Base-by-base conservation (phyloP, 768 basidiomycete genomes). In the Tremella yokohamensis region DNA sequence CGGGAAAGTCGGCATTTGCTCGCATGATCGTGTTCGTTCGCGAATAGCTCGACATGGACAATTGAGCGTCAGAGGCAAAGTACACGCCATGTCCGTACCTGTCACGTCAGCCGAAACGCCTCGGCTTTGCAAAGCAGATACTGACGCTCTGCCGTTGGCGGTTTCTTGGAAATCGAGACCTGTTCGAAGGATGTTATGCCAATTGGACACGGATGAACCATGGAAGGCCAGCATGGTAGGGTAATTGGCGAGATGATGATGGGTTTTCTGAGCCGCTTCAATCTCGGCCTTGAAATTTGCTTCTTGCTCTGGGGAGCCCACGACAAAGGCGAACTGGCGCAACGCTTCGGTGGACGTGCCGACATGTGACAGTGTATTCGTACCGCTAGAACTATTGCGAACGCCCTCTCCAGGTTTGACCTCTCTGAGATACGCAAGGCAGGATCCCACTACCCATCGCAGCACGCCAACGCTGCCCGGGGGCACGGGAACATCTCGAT, bases 71-170 rank as follows among this genome's bases (percentile, higher is more conserved):
- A 11, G 49, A 9, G 12, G 68, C 68, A 40, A 69, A 69, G 54
- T 69, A 69, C 4, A 69, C 68, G 0, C 68, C 68, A 34, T 69
- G 25, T 3, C 68, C 68, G 40, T 65, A 65, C 25, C 60, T 60
- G 57, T 68, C 6, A 16, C 42, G 26, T 62, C 29, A 61, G 29
- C 24, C 12, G 6, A 6, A 0, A n/a, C n/a, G 12, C 38, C 22
- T 19, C 25, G 13, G 18, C 2, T 22, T 9, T n/a, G 26, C 2
- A 18, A 18, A 13, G 11, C 9, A 8, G 20, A 26, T 24, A 19
- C 63, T 56, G 22, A 65, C 66, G 48, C 68, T 52, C 4, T 20
- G n/a, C 42, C 68, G 53, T 60, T 60, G 8, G 54, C 60, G 18
- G 51, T 54, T 12, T 69, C 68, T 2, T 22, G 18, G 44, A 62